Evolutionary conservation across 495 filamentous ascomycete genomes (phyloP), one percentile per base, ranked within the genome.

Genomic region (Hypomontagnella submonticulosa): DNA sequence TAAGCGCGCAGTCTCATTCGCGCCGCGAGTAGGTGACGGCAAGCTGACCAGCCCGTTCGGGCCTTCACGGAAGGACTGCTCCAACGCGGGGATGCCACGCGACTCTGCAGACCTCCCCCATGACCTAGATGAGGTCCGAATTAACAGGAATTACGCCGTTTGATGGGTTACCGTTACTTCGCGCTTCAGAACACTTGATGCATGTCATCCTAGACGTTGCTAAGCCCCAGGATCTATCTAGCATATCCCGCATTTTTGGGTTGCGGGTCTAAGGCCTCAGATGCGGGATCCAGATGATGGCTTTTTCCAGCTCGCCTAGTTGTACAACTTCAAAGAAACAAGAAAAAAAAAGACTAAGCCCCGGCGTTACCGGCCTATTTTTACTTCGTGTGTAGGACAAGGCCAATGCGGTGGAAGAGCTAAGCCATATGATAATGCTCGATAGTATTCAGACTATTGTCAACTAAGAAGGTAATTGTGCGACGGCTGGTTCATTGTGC

Each of bases 11-110:
- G 23, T 27, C 11, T n/a, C 53, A 59, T 59, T 49, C 33, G 13
- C 51, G 46, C 36, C 34, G 18, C 8, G 33, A 20, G 36, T 53
- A 23, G 37, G 40, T 36, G 15, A 46, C 36, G 34, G 46, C 16
- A 33, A 50, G 38, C 32, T 46, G 13, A 43, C 48, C 18, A 42
- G 58, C 48, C 53, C 20, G 13, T 8, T 52, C 53, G 57, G 64
- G 57, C 16, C 52, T 62, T 67, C 49, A 27, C 46, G 64, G 64
- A 23, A 46, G 32, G 38, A 41, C 33, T 62, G 59, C 58, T 51
- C 66, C 66, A 69, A 69, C 66, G 66, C 55, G 60, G 66, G 60
- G 66, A 54, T 20, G 66, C 66, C 66, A 69, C 66, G 66, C 66
- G 59, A 69, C 66, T 40, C 12, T 60, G 55, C 66, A 69, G 60